Percentiles rank a stretch among this genome's conserved stretches.
Evolutionary conservation across 106 monocot genomes (phyloP).

Genomic region (Acanthochlamys bracteata): DNA sequence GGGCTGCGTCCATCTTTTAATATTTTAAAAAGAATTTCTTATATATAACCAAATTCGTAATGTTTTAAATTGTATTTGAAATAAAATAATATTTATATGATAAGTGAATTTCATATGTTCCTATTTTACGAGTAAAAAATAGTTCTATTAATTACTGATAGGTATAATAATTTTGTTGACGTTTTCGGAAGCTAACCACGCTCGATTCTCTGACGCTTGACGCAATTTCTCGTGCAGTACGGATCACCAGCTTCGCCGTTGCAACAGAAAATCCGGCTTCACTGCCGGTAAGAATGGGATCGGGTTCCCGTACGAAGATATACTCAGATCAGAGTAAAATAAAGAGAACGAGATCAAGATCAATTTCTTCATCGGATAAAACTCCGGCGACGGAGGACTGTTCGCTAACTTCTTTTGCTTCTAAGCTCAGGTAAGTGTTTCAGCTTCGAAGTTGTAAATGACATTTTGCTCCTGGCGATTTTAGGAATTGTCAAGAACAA

Average conservation of each 20-base stretch:
- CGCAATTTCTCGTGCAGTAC: too few species aligned
- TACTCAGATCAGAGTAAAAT: conserved; percentile 33
- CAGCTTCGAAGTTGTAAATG: not conserved
- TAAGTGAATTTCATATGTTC: too few species aligned
- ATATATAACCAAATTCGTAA: too few species aligned
- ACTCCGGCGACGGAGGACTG: conserved; percentile 16
- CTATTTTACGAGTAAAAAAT: too few species aligned
- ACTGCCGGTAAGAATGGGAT: not conserved
- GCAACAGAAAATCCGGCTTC: not conserved
- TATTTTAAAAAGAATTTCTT: too few species aligned
- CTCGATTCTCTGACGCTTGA: conserved; percentile 29
- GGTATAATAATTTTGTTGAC: conserved; percentile 69
- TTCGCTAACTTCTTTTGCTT: conserved; percentile 36
- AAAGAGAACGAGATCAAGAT: conserved; percentile 21
- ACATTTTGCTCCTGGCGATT: not conserved
- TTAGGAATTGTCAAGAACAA: not conserved
- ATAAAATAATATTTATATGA: too few species aligned
- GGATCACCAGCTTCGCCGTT: too few species aligned
- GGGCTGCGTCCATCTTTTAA: too few species aligned
- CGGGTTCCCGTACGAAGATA: conserved; percentile 25
- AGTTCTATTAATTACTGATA: too few species aligned
- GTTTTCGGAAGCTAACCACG: conserved; percentile 69
- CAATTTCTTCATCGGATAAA: conserved; percentile 14
- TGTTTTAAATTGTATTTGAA: too few species aligned
- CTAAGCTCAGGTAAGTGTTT: conserved; percentile 44